Evolutionary conservation across 768 basidiomycete genomes (phyloP), one percentile per base, ranked within the genome.

Genomic region (Leccinum uliginosum): DNA sequence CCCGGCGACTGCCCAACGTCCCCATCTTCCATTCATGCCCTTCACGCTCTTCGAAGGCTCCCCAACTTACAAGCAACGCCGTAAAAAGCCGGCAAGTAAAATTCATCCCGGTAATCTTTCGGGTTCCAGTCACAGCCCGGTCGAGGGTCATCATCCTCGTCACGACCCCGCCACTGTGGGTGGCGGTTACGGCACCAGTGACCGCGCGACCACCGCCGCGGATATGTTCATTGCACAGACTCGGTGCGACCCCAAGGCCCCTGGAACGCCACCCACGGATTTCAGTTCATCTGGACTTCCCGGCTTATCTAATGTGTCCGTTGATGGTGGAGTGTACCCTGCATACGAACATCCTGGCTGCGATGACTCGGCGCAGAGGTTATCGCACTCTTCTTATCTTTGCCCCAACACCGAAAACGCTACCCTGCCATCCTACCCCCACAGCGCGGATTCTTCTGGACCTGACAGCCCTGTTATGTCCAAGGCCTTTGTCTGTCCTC

Each of bases 31-130:
- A 15, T 82, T 87, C 72, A 82, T 86, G 69, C 79, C 78, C 26
- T 80, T 89, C 67, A 83, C 87, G n/a, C 74, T 92, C 47, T 87
- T 92, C 52, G 88, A 91, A 69, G 93, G 93, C 14, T 87, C 83
- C 59, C 87, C 92, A 5, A 82, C 84, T 3, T 97, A 97, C 78
- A 97, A 97, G 74, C 87, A 90, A 66, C 80, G 94, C 26, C 81
- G 88, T 61, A 91, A 91, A 77, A 91, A 89, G 70, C 78, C 79
- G 32, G 69, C 74, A 30, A 83, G 81, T 21, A 69, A 67, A 58
- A 59, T 63, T 54, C 63, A 62, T 47, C 53, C 64, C 55, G 61
- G 60, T 44, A 69, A 65, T 35, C 66, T 67, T 51, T 61, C 71
- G 45, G 69, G 64, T 3, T 61, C 72, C 65, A 64, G 48, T 54